These are phyloP conservation scores for Priceomyces castillae DNA, from an alignment of 805 yeast genomes.

Conservation along the genomic window DNA sequence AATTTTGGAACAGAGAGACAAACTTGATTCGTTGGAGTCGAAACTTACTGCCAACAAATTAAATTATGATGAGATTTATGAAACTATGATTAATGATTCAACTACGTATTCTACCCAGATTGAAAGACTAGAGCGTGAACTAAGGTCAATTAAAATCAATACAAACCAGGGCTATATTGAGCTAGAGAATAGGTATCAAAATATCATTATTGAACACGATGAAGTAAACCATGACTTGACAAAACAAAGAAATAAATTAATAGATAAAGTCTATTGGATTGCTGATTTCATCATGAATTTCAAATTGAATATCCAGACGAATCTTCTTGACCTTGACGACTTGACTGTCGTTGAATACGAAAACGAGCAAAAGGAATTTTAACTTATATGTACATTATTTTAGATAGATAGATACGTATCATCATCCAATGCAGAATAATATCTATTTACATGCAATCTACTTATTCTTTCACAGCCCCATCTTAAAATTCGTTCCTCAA, in stretches of 20 bases:
- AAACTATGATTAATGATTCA: conserved; percentile 51
- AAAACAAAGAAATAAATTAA: conserved; percentile 46
- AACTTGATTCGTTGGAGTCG: conserved; percentile 56
- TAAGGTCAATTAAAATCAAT: conserved; percentile 46
- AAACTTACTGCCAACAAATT: conserved; percentile 50
- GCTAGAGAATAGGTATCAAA: conserved; percentile 45
- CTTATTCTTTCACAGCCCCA: background rate
- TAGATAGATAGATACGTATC: conserved; percentile 1
- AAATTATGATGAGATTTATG: conserved; percentile 55
- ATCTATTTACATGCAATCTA: conserved; percentile 6
- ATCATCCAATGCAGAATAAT: conserved; percentile 4
- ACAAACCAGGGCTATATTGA: conserved; percentile 51
- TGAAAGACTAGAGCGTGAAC: conserved; percentile 60
- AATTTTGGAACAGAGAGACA: conserved; percentile 55
- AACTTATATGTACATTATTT: conserved; percentile 4
- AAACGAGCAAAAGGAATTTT: conserved; percentile 11
- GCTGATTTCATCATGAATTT: conserved; percentile 61
- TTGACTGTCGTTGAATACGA: conserved; percentile 31
- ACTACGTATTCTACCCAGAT: conserved; percentile 59
- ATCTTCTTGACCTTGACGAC: conserved; percentile 57
- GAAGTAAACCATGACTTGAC: conserved; percentile 47
- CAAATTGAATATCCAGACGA: conserved; percentile 63
- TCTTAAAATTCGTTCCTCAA: conserved; percentile 50
- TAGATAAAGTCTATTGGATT: conserved; percentile 52
- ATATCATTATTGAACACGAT: conserved; percentile 51